Evolutionary conservation across 768 basidiomycete genomes (phyloP).

Genomic region (Termitomyces sp.): DNA sequence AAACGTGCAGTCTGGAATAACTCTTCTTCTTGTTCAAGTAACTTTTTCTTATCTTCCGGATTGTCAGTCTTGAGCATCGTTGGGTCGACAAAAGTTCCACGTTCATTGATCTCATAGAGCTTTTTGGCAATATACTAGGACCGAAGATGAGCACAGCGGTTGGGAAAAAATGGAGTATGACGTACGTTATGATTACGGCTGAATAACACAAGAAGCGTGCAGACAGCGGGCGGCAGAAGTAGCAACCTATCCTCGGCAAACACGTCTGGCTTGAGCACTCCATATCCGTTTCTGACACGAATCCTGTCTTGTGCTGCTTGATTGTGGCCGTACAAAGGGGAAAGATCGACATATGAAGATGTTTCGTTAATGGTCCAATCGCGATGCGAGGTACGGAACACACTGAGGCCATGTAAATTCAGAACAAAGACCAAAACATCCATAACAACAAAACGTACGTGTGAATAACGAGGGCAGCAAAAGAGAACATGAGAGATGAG

Average conservation of each 20-base stretch:
- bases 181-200: slow-evolving; percentile 86
- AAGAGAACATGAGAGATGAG: slow-evolving; percentile 77
- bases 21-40: slow-evolving; percentile 62
- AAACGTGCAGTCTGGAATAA: slow-evolving; percentile 82
- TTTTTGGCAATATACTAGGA: slow-evolving; percentile 74
- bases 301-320: slow-evolving; percentile 57
- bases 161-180: slow-evolving; percentile 1
- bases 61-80: slow-evolving; percentile 35
- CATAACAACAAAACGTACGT: slow-evolving; percentile 34
- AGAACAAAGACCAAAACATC: neutral
- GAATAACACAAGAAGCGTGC: slow-evolving; percentile 79
- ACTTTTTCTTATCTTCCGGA: slow-evolving; percentile 28
- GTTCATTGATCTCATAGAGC: slow-evolving; percentile 78
- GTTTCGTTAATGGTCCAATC: slow-evolving; percentile 76
- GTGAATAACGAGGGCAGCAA: slow-evolving; percentile 81
- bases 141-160: neutral
- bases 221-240: slow-evolving; percentile 74
- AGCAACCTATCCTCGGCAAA: slow-evolving; percentile 80
- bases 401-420: slow-evolving; percentile 33
- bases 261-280: slow-evolving; percentile 62
- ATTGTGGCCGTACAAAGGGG: slow-evolving; percentile 78
- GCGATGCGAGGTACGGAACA: slow-evolving; percentile 78
- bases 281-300: slow-evolving; percentile 58
- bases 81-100: slow-evolving; percentile 59
- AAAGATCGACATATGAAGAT: slow-evolving; percentile 82